Conservation (phyloP, 2,329 filamentous ascomycete genomes). For the Aspergillus sp. region DNA sequence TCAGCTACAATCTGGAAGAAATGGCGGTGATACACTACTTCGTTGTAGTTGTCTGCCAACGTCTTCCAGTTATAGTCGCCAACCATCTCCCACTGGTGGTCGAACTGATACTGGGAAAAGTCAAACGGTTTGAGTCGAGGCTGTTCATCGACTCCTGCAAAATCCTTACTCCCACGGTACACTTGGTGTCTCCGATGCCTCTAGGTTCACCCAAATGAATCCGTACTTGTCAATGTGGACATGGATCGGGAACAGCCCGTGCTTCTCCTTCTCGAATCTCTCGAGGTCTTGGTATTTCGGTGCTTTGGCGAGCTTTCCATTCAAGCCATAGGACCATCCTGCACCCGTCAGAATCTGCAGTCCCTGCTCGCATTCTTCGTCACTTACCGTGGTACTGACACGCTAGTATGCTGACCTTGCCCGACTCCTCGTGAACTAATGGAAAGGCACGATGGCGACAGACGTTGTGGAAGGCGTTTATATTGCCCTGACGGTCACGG, state of each 20-base stretch:
- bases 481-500: constrained; percentile 55
- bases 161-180: constrained; percentile 58
- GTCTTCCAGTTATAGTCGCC: constrained; percentile 65
- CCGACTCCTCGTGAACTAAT: constrained; percentile 55
- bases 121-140: constrained; percentile 52
- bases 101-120: constrained; percentile 60
- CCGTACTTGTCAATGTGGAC: constrained; percentile 58
- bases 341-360: not conserved
- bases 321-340: constrained; percentile 60
- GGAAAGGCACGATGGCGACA: constrained; percentile 64
- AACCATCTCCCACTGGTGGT: constrained; percentile 62
- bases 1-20: not conserved
- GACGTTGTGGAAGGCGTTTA: constrained; percentile 65
- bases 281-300: constrained; percentile 59
- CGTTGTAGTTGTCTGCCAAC: constrained; percentile 68
- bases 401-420: constrained; percentile 56
- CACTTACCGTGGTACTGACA: constrained; percentile 61
- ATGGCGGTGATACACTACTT: constrained; percentile 1
- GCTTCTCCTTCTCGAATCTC: constrained; percentile 59
- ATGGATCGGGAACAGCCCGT: constrained; percentile 60
- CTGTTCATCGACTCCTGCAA: constrained; percentile 53
- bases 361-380: too few relatives aligned
- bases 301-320: constrained; percentile 62
- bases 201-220: constrained; percentile 65
- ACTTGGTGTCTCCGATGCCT: constrained; percentile 52